phyloP scores from a whole-genome alignment of 768 basidiomycete species.

The Auriculariales sp. region DNA sequence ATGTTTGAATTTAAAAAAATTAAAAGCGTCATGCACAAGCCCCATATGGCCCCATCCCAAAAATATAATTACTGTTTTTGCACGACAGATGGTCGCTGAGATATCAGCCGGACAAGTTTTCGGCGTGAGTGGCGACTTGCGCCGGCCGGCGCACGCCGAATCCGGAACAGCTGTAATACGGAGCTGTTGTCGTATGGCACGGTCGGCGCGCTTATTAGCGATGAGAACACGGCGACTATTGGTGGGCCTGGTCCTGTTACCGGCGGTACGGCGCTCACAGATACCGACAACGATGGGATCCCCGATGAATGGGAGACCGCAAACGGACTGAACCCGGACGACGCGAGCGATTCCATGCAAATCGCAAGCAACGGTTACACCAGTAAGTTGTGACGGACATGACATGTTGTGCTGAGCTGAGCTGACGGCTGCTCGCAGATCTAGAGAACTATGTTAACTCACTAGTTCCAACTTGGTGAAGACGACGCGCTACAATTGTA shows the following conservation, averaged over 20 bases:
- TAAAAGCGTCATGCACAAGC: too few species aligned
- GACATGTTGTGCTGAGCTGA: neutral
- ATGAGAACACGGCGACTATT: slow-evolving; percentile 16
- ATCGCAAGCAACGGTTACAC: slow-evolving; percentile 22
- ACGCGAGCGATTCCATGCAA: slow-evolving; percentile 15
- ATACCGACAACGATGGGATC: slow-evolving; percentile 20
- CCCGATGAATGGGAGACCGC: slow-evolving; percentile 21
- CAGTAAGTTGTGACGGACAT: slow-evolving; percentile 16
- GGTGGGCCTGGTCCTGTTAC: slow-evolving; percentile 18
- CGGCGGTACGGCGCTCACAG: slow-evolving; percentile 19
- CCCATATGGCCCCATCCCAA: too few species aligned
- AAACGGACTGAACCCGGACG: slow-evolving; percentile 18
- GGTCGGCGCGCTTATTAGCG: slow-evolving; percentile 19
- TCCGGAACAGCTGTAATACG: too few species aligned
- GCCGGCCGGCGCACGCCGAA: too few species aligned
- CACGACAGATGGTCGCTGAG: too few species aligned
- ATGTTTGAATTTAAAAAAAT: too few species aligned
- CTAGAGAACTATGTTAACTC: slow-evolving; percentile 25
- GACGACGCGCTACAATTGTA: too few species aligned
- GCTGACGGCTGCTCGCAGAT: slow-evolving; percentile 11
- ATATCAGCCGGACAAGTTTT: too few species aligned
- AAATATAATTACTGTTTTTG: too few species aligned
- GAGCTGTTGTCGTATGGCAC: slow-evolving; percentile 19
- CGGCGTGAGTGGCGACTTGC: too few species aligned
- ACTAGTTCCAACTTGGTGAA: too few species aligned